Evolutionary conservation across 371 early-diverging fungal species (phyloP).

Genomic region (Syncephalastrum sp.): DNA sequence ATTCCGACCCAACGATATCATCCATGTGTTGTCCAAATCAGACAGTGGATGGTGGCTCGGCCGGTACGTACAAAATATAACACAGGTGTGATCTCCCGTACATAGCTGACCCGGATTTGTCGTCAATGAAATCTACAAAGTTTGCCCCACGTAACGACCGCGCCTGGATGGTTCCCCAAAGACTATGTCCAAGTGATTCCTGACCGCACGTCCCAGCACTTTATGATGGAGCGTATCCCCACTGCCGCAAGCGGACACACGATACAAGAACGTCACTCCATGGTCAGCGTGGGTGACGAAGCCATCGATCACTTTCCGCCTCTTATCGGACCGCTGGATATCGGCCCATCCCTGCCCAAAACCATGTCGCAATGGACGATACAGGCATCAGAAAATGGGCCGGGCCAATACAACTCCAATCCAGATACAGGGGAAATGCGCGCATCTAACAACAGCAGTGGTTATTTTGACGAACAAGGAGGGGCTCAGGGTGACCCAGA

Average conservation of each 20-base stretch:
- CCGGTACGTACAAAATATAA: constrained; percentile 22
- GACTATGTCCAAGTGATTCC: constrained; percentile 72
- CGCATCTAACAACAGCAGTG: too few species aligned
- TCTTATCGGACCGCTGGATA: too few species aligned
- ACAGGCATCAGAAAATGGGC: constrained; percentile 1
- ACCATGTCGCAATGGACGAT: background rate
- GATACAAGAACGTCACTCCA: too few species aligned
- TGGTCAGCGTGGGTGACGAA: too few species aligned
- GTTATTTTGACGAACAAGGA: too few species aligned
- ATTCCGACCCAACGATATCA: constrained; percentile 77
- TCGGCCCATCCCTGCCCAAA: too few species aligned
- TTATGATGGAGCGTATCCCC: too few species aligned
- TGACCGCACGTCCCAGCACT: too few species aligned
- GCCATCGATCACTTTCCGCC: too few species aligned
- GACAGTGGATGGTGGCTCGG: constrained; percentile 95
- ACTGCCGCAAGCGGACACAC: too few species aligned
- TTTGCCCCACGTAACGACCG: constrained; percentile 3
- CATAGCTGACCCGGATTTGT: background rate
- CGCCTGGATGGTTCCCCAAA: constrained; percentile 89
- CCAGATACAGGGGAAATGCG: constrained; percentile 11
- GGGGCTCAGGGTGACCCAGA: too few species aligned
- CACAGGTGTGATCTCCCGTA: background rate
- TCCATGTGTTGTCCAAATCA: constrained; percentile 78
- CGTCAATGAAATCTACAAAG: constrained; percentile 30
- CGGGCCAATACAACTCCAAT: constrained; percentile 6